phyloP scores from a whole-genome alignment of 108 stramenopile genomes.

The Conticribra weissflogii region DNA sequence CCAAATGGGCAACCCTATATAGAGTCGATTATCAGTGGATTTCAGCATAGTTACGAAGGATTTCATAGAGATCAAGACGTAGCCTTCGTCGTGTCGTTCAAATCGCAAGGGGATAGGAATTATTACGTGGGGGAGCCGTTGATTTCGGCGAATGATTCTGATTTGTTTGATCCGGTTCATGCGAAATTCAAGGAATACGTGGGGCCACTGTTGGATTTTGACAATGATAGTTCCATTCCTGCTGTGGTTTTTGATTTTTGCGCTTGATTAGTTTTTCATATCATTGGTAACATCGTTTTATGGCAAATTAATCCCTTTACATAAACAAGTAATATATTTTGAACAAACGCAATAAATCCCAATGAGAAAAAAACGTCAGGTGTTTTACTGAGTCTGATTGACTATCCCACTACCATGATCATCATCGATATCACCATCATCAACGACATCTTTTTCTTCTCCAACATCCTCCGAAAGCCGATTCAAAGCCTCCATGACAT shows the following conservation, averaged over 20 bases:
- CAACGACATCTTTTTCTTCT: too few species aligned
- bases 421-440: too few species aligned
- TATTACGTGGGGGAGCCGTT: neutral
- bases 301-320: too few species aligned
- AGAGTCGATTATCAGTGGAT: neutral
- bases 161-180: neutral
- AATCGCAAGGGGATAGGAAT: neutral
- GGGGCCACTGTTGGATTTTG: neutral
- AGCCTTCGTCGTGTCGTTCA: neutral
- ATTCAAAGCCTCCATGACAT: constrained; percentile 23
- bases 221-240: neutral
- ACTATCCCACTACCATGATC: too few species aligned
- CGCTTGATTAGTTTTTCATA: neutral
- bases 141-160: neutral
- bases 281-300: too few species aligned
- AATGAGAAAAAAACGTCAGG: too few species aligned
- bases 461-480: constrained; percentile 16
- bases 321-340: too few species aligned
- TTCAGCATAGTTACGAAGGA: neutral
- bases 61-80: neutral
- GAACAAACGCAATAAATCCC: too few species aligned
- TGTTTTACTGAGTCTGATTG: too few species aligned
- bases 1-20: neutral
- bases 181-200: neutral
- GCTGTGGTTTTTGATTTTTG: neutral